Evolutionary conservation across 495 filamentous ascomycete genomes (phyloP), one percentile per base, ranked within the genome.

Genomic region (Rostrohypoxylon terebratum): DNA sequence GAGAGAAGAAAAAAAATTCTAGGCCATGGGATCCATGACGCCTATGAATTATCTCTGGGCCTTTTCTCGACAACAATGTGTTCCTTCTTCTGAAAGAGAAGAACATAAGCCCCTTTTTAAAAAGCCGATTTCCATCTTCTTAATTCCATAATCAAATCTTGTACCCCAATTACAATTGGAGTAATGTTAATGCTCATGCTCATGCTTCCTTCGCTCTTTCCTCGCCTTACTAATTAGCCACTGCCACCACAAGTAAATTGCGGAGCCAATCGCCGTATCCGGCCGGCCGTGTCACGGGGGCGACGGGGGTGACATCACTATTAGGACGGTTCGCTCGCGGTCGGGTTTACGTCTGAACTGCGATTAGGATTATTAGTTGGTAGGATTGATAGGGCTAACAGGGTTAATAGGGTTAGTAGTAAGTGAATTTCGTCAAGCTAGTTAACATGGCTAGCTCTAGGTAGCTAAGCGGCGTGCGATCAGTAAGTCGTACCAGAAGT

Each of bases 231-330:
- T 59, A 59, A 23, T 42, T 42, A 42, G 14, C 14, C 31, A 31
- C 21, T 31, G 16, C 28, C 28, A 28, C 28, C 28, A 28, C 5
- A 51, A 31, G 48, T 31, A 16, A 16, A 33, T 25, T 34, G 38
- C 58, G 54, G 33, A 67, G 44, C 9, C 20, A 42, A 33, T 18
- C 67, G 67, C 53, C 21, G 42, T 31, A 63, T 64, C 67, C 67
- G 67, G n/a, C 33, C 67, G 42, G 60, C 28, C 14, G 38, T 14
- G 28, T 36, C 18, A 53, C 42, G 59, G 58, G 13, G 13, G 40
- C 64, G 67, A 53, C 42, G 59, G 58, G 13, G 13, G 40, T 70
- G 67, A 70, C 67, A 70, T 70, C 67, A 70, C 33, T 42, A 60
- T 31, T 18, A 16, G 11, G 31, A 55, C 25, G 44, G 31, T 25